Evolutionary conservation across 495 filamentous ascomycete species (phyloP), one percentile per base, ranked within the genome.

Genomic region (Penicillium lagena): DNA sequence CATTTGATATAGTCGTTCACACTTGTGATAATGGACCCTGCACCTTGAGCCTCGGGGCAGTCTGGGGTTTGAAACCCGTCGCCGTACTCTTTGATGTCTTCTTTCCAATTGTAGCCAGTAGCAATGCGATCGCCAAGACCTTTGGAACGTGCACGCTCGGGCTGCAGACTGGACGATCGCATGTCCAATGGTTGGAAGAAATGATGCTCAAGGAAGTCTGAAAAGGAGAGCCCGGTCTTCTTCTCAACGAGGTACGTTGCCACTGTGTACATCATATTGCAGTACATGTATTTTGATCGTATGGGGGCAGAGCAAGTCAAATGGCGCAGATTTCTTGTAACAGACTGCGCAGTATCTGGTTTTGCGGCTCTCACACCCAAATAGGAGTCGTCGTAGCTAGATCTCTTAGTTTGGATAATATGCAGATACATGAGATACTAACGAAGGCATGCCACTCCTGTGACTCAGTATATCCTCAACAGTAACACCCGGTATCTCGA

Each of bases 231-330:
- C 2, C 62, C 63, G 9, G 58, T 70, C n/a, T 75, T 40, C 5
- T 56, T 62, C 54, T 77, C 68, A 10, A 75, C 43, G 10, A 58
- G 57, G 45, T 76, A 62, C 40, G 60, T 50, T 6, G 59, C 62
- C 12, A 64, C 64, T 40, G 65, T 62, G 42, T 55, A 78, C 68
- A 73, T 73, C 43, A 66, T 45, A 43, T 78, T 77, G 59, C 70
- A 76, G 43, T 77, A 78, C 36, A 70, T 58, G 33, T 55, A 76
- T 35, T n/a, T 45, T 6, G 57, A 61, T 5, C 75, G 59, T 8
- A 70, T 58, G 39, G 64, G 61, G 11, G 56, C 46, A 0, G 54
- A 63, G 29, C 67, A 34, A 2, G 65, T 60, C 22, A 77, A 46
- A 50, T 71, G 44, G 8, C 71, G 43, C 30, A 76, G 42, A 28